Base-by-base conservation (phyloP, 306 rosid genomes). In the Quercus alba region DNA sequence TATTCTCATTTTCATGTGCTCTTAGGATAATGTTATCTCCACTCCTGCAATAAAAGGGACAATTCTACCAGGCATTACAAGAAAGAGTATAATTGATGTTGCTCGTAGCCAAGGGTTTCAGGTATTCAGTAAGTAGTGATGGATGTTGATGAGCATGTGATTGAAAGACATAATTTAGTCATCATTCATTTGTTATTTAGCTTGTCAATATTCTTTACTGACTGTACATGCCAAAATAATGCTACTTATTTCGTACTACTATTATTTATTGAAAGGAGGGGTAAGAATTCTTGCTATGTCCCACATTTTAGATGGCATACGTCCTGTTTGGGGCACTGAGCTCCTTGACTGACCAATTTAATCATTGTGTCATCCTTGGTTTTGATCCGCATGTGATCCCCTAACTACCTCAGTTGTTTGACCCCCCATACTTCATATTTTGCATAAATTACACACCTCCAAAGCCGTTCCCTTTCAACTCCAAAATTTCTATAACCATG, bases 21-120 rank as follows among this genome's bases (percentile, higher is more conserved):
- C 64, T 56, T 76, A 96, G 99, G 97, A 85, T 71, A 81, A 90
- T 52, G 57, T 87, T 66, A 91, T 96, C 78, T 89, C 92, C 56
- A 96, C 99, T 79, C 99, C 99, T 38, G 88, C 85, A 73, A 86
- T 96, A 58, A 93, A 90, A 79, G 99, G 99, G 77, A 96, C 99
- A 56, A 96, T 96, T 79, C 88, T 96, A 83, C 99, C 99, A 19
- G 99, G 99, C 73, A 89, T 96, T 77, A 96, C 99, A 69, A 92
- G 98, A 78, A 96, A 96, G 83, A 96, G 99, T 77, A 90, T 93
- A 77, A 93, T 96, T 80, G 99, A 96, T 21, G 93, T 93, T 87
- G 98, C 98, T 72, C 90, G 83, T 82, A 93, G 88, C 85, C 92
- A 85, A 82, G 98, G 98, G 57, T 90, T 90, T 77, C 89, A 96